These are phyloP conservation scores for Phytophthora rubi DNA, from an alignment of 352 stramenopile species.

Conservation along the genomic window DNA sequence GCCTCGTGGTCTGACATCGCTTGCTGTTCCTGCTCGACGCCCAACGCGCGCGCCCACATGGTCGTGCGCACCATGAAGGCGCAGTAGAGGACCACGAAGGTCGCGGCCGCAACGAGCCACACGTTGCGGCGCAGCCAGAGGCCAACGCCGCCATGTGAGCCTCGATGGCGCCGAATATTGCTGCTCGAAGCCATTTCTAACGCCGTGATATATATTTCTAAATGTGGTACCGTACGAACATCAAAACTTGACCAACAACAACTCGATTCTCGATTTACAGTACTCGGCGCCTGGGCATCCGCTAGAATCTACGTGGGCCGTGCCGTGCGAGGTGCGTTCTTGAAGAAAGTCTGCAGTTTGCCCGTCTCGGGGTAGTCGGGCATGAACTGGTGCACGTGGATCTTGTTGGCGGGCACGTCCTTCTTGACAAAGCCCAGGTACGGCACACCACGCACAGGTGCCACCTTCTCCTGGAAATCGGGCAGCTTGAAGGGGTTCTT, in stretches of 20 bases:
- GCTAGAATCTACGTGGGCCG: conserved; percentile 26
- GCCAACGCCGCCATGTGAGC: conserved; percentile 5
- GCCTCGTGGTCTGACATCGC: conserved; percentile 1
- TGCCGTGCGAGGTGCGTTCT: conserved; percentile 42
- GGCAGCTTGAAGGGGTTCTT: conserved; percentile 76
- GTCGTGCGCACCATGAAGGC: conserved; percentile 45
- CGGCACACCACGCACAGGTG: conserved; percentile 60
- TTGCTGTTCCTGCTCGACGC: conserved; percentile 7
- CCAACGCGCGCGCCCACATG: conserved; percentile 34
- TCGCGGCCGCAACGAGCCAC: conserved; percentile 33
- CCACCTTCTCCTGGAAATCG: conserved; percentile 68
- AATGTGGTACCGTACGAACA: neutral
- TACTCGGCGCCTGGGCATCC: neutral
- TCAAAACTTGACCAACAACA: neutral
- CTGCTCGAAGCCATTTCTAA: conserved; percentile 17
- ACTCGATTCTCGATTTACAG: no score
- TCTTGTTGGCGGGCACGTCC: conserved; percentile 51
- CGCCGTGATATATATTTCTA: conserved; percentile 6
- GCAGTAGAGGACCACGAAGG: conserved; percentile 47
- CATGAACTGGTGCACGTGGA: conserved; percentile 63
- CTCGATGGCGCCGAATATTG: conserved; percentile 2
- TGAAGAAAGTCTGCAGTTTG: conserved; percentile 57
- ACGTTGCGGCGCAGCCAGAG: conserved; percentile 38
- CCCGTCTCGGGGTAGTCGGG: conserved; percentile 61
- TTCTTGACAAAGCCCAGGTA: conserved; percentile 72